phyloP scores from a whole-genome alignment of 208 protist genomes.

The Wallacemonas sp. region DNA sequence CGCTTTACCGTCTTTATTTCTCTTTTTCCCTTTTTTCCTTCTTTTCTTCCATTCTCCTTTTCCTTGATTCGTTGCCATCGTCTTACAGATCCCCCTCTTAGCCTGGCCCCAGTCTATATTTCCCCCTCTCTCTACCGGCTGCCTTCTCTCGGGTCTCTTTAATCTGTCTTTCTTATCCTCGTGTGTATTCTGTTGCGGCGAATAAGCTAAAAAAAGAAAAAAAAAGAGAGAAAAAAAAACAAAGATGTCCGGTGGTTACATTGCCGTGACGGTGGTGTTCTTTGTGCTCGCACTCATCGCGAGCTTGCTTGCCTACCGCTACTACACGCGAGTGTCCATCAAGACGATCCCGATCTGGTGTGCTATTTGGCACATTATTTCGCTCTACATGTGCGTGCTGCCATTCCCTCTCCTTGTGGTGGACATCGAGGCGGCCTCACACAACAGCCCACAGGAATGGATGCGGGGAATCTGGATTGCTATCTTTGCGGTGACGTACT shows the following conservation, averaged over 20 bases:
- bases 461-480: constrained; percentile 82
- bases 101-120: no score
- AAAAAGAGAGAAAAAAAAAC: no score
- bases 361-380: constrained; percentile 70
- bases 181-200: no score
- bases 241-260: constrained; percentile 47
- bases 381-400: constrained; percentile 75
- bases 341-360: constrained; percentile 66
- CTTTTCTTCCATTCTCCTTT: constrained; percentile 4
- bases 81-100: no score
- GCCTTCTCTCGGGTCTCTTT: no score
- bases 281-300: constrained; percentile 56
- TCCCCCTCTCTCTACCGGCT: no score
- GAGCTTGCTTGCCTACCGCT: constrained; percentile 59
- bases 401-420: constrained; percentile 88
- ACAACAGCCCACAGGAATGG: constrained; percentile 43
- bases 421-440: constrained; percentile 65
- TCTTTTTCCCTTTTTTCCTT: constrained; percentile 3
- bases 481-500: constrained; percentile 86
- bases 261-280: constrained; percentile 70
- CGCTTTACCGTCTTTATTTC: no score
- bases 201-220: no score
- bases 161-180: no score
- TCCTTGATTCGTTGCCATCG: constrained; percentile 13
- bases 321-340: constrained; percentile 80